Evolutionary conservation across 2,329 filamentous ascomycete species (phyloP).

Genomic region (Cercospora sesami): DNA sequence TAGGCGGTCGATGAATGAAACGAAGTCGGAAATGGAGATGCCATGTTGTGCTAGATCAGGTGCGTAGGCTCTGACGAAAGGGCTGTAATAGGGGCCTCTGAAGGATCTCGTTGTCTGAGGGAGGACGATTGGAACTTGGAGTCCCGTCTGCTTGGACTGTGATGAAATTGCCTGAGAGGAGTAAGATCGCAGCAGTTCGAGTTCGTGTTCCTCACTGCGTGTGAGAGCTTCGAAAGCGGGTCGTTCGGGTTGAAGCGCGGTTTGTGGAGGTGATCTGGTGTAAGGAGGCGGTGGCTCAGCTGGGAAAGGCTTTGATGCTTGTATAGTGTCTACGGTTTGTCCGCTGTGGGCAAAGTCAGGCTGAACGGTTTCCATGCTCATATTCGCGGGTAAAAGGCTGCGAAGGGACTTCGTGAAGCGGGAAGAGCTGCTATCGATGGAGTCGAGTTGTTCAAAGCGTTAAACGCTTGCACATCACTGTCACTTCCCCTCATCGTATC

Average conservation of each 20-base stretch:
- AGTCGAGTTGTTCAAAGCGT: not conserved
- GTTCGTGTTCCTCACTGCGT: not conserved
- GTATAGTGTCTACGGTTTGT: not conserved
- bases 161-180: not conserved
- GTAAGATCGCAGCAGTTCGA: not conserved
- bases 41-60: constrained; percentile 8
- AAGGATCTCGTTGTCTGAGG: constrained; percentile 11
- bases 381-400: not conserved
- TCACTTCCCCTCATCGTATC: not conserved
- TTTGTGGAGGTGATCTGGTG: not conserved
- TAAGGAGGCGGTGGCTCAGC: not conserved
- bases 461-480: not conserved
- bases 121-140: constrained; percentile 5
- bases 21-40: constrained; percentile 25
- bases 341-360: not conserved
- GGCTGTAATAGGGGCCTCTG: constrained; percentile 15
- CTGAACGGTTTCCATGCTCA: not conserved
- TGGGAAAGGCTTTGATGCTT: not conserved
- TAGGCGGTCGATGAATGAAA: constrained; percentile 34
- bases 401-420: not conserved
- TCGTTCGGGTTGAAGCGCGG: not conserved
- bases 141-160: not conserved
- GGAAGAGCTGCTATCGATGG: not conserved
- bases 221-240: not conserved
- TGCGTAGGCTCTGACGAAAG: constrained; percentile 17